A percentile compares a stretch with the other conserved stretches of the same genome.
Evolutionary conservation across 202 grass and related monocot species (phyloP).

Genomic region (Dendrocalamus latiflorus): DNA sequence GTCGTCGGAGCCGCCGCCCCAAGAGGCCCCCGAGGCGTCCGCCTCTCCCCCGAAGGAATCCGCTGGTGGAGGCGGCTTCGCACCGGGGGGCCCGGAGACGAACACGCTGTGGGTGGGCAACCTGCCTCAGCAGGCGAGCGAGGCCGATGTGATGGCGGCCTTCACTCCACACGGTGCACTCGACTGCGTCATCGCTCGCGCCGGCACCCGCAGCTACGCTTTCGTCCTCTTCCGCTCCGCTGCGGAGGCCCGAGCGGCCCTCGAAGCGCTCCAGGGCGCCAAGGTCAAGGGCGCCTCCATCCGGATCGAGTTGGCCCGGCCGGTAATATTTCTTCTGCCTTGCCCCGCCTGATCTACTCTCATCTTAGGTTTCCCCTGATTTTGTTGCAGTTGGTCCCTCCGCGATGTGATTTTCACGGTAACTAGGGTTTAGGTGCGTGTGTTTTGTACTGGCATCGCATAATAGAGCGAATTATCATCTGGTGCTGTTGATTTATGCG

Average conservation of each 20-base stretch:
- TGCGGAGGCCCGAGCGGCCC: no score
- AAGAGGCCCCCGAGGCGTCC: neutral
- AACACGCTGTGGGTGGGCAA: no score
- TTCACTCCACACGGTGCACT: no score
- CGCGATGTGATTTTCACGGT: neutral
- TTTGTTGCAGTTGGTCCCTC: neutral
- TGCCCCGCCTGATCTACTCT: neutral
- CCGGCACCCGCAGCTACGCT: no score
- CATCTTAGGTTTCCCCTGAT: neutral
- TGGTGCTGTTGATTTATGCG: neutral
- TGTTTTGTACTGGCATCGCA: neutral
- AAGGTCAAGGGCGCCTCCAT: no score
- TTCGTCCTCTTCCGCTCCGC: no score
- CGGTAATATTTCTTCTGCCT: slow-evolving; percentile 34
- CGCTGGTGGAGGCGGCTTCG: neutral
- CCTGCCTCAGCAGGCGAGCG: no score
- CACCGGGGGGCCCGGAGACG: slow-evolving; percentile 5
- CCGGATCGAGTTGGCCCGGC: slow-evolving; percentile 56
- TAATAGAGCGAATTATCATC: neutral
- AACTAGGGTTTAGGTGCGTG: slow-evolving; percentile 1
- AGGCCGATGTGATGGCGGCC: no score
- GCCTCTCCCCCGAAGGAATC: slow-evolving; percentile 24
- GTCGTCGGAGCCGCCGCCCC: slow-evolving; percentile 29
- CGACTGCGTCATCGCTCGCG: no score
- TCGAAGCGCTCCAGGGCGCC: no score